Evolutionary conservation across 2,329 filamentous ascomycete species (phyloP).

Genomic region (Epichloe sibirici): DNA sequence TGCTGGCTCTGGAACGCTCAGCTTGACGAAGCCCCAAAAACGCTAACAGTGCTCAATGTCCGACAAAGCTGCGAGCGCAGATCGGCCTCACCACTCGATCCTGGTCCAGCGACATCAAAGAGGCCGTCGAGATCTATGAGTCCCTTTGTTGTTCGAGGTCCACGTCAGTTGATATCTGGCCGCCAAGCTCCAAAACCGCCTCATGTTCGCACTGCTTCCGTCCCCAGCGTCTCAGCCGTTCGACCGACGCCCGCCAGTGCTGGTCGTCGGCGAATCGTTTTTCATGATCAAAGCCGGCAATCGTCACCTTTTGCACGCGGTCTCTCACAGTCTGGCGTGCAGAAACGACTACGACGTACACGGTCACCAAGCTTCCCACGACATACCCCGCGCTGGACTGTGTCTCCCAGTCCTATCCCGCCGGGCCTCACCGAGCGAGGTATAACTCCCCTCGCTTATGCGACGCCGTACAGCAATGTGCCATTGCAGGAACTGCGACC

Average conservation of each 20-base stretch:
- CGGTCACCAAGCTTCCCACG: slow-evolving; percentile 43
- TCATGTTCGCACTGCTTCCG: slow-evolving; percentile 39
- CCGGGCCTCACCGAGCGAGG: slow-evolving; percentile 22
- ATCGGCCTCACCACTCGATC: slow-evolving; percentile 27
- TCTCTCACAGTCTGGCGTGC: slow-evolving; percentile 19
- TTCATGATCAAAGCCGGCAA: slow-evolving; percentile 25
- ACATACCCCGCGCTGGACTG: slow-evolving; percentile 44
- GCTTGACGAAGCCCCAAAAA: slow-evolving; percentile 45
- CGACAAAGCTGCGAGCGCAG: slow-evolving; percentile 28
- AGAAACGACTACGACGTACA: slow-evolving; percentile 41
- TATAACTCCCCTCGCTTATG: slow-evolving; percentile 56
- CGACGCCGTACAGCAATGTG: slow-evolving; percentile 59
- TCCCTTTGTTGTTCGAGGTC: slow-evolving; percentile 22
- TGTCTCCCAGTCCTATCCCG: slow-evolving; percentile 32
- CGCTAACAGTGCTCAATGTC: slow-evolving; percentile 30
- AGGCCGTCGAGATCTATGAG: slow-evolving; percentile 17
- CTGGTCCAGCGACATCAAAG: slow-evolving; percentile 17
- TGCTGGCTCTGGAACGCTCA: slow-evolving; percentile 57
- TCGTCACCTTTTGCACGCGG: slow-evolving; percentile 19
- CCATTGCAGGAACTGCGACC: slow-evolving; percentile 30
- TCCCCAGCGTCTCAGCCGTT: slow-evolving; percentile 30
- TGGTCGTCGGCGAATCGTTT: slow-evolving; percentile 33
- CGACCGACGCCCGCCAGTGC: slow-evolving; percentile 24
- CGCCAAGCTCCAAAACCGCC: slow-evolving; percentile 32
- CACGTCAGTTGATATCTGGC: slow-evolving; percentile 28